phyloP scores from a whole-genome alignment of 2,329 filamentous ascomycete species.

The Pyrenochaeta sp. region DNA sequence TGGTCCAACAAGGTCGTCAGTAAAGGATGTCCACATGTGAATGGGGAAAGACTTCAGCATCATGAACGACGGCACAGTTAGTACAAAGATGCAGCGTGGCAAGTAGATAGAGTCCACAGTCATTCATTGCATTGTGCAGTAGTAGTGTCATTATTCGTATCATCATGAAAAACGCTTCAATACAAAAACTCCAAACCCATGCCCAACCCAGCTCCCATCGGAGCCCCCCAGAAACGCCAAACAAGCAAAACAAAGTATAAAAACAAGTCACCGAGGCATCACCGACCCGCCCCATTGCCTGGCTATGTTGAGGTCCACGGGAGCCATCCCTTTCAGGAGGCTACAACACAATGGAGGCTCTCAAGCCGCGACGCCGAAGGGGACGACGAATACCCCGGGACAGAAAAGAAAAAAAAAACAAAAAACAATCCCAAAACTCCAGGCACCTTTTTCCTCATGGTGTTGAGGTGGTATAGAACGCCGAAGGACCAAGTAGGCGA shows the following conservation, averaged over 20 bases:
- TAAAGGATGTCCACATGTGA: too few species aligned
- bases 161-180: too few species aligned
- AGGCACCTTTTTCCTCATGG: neutral
- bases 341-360: slow-evolving; percentile 16
- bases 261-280: neutral
- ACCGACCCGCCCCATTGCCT: slow-evolving; percentile 12
- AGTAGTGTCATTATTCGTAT: too few species aligned
- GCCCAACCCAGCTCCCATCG: neutral
- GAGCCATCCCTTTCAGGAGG: slow-evolving; percentile 24
- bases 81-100: too few species aligned
- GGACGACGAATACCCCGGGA: neutral
- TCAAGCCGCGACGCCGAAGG: slow-evolving; percentile 19
- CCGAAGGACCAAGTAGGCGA: slow-evolving; percentile 19
- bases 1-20: too few species aligned
- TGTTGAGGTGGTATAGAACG: slow-evolving; percentile 11
- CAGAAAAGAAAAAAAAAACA: slow-evolving; percentile 5
- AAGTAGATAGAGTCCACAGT: too few species aligned
- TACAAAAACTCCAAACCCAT: neutral
- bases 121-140: too few species aligned
- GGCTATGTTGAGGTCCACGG: slow-evolving; percentile 18
- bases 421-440: slow-evolving; percentile 15
- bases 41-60: too few species aligned
- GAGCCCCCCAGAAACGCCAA: neutral
- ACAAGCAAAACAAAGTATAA: neutral
- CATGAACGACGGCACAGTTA: too few species aligned